These are phyloP conservation scores for Triticum dicoccoides DNA, from an alignment of 176 grass and related monocot species.

Conservation along the genomic window DNA sequence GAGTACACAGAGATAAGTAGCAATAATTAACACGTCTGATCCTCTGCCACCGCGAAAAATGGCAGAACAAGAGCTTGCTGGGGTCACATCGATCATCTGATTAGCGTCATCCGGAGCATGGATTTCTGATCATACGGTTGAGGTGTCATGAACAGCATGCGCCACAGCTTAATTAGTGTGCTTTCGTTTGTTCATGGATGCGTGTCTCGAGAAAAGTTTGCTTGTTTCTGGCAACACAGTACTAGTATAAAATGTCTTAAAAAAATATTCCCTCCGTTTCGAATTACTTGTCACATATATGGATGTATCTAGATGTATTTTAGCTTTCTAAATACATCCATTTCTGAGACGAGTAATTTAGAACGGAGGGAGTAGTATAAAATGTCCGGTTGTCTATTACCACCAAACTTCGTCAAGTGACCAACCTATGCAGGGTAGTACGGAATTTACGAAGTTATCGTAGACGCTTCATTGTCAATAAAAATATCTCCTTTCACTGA, in stretches of 20 bases:
- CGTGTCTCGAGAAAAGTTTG: background rate
- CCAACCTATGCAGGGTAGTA: background rate
- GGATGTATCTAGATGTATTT: too few relatives aligned
- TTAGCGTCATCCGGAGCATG: background rate
- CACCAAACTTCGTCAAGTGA: constrained; percentile 17
- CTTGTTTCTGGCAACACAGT: background rate
- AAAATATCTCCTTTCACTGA: too few relatives aligned
- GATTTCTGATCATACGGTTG: background rate
- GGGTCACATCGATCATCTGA: background rate
- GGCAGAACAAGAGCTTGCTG: background rate
- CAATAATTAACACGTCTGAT: background rate
- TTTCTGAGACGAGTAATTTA: too few relatives aligned
- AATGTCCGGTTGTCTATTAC: background rate
- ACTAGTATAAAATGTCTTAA: background rate
- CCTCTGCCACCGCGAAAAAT: background rate
- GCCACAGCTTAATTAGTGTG: background rate
- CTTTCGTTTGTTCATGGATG: background rate
- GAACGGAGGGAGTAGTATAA: too few relatives aligned
- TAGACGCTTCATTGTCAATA: too few relatives aligned
- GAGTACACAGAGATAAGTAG: constrained; percentile 17
- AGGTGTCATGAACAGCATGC: background rate
- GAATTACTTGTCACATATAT: too few relatives aligned
- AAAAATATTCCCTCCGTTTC: too few relatives aligned
- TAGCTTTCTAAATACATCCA: too few relatives aligned
- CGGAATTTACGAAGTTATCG: too few relatives aligned